Conservation (phyloP, 2,329 filamentous ascomycete species). For the Furcasterigmium sp. region DNA sequence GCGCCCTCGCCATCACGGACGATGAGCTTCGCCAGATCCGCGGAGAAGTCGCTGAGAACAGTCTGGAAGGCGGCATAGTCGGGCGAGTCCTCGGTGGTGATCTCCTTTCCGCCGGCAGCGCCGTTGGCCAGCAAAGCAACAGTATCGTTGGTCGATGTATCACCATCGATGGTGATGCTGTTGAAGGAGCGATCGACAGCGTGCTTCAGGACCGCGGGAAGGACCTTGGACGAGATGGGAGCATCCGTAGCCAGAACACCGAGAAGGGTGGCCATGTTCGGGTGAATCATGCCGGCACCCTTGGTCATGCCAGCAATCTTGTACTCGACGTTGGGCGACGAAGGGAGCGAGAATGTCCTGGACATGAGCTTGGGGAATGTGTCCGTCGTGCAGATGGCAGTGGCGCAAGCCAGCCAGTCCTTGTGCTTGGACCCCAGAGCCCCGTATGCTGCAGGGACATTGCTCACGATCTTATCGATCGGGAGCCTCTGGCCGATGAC, state of each 20-base stretch:
- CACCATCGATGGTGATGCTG: slow-evolving; percentile 92
- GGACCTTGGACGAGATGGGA: slow-evolving; percentile 62
- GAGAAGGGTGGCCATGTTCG: slow-evolving; percentile 95
- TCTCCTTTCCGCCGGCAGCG: slow-evolving; percentile 68
- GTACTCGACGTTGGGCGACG: slow-evolving; percentile 70
- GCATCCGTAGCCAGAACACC: slow-evolving; percentile 91
- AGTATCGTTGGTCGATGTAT: slow-evolving; percentile 97
- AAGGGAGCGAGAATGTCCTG: slow-evolving; percentile 76
- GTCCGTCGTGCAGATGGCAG: slow-evolving; percentile 95
- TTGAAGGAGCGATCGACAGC: slow-evolving; percentile 88
- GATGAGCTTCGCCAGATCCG: slow-evolving; percentile 83
- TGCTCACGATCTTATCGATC: slow-evolving; percentile 81
- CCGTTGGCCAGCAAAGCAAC: slow-evolving; percentile 94
- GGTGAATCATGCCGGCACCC: slow-evolving; percentile 98
- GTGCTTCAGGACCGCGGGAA: slow-evolving; percentile 65
- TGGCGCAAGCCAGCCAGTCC: slow-evolving; percentile 81
- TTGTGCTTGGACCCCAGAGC: slow-evolving; percentile 71
- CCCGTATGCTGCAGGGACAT: slow-evolving; percentile 71
- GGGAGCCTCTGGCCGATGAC: slow-evolving; percentile 94
- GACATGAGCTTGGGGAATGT: slow-evolving; percentile 96
- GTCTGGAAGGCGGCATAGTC: slow-evolving; percentile 69
- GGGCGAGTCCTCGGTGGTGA: slow-evolving; percentile 45
- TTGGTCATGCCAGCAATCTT: slow-evolving; percentile 93
- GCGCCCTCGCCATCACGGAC: slow-evolving; percentile 96
- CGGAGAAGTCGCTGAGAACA: slow-evolving; percentile 71